Evolutionary conservation across 768 basidiomycete species (phyloP), one percentile per base, ranked within the genome.

Genomic region (Rossbeevera mucosa): DNA sequence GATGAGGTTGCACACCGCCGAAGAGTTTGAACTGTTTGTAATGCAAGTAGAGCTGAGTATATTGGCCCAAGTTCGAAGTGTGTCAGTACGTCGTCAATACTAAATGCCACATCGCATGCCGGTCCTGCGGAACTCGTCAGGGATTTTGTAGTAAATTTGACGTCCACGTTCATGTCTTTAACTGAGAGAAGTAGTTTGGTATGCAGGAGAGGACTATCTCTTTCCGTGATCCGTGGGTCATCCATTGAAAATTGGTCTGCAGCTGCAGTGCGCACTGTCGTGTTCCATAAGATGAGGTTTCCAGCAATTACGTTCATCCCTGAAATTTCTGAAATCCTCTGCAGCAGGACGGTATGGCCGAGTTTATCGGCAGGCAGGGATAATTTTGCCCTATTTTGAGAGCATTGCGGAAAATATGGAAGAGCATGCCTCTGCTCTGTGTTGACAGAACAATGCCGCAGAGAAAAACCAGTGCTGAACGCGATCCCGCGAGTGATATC

Each of bases 401-500:
- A 71, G 22, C 72, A 71, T 31, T 71, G 55, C 20, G 61, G 65
- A 36, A 68, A 53, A 25, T 28, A 40, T 28, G 58, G 29, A 29
- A 68, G 33, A 5, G 58, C 50, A 18, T 55, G 45, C 29, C 45
- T 22, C 40, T 69, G 64, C 8, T 58, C 54, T 43, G 18, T 21
- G 44, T 46, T 55, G 31, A 86, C 58, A 26, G 77, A 78, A 59
- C 79, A 80, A 60, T 85, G 85, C 50, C 82, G 76, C 7, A 81
- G 43, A 3, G 79, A 76, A 6, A 82, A 40, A 3, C 80, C 73
- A 0, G 78, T 81, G 45, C 78, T 78, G 25, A 83, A 61, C 2
- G 83, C 81, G 50, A 89, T 66, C 4, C 91, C 91, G 25, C 90
- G 80, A 3, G 81, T 84, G 12, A 89, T 72, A 42, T 81, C 81